phyloP scores from a whole-genome alignment of 352 stramenopile species.

The Vaucheria bursata region DNA sequence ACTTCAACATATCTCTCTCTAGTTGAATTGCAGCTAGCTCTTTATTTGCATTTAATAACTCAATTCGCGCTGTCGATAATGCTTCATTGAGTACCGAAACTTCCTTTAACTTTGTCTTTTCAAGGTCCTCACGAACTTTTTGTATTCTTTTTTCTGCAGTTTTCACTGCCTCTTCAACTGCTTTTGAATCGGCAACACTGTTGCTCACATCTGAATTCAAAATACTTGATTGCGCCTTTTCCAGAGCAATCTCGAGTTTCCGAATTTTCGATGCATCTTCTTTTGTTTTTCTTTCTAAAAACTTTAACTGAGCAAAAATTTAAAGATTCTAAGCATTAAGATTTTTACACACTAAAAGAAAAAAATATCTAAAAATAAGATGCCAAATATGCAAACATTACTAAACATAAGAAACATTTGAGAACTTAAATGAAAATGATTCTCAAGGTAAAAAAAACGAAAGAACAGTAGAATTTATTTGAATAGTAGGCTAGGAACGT shows the following conservation, averaged over 20 bases:
- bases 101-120: slow-evolving; percentile 6
- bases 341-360: too few species aligned
- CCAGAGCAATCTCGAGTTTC: neutral
- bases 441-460: too few species aligned
- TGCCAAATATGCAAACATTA: too few species aligned
- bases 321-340: too few species aligned
- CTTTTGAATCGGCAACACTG: too few species aligned
- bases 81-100: slow-evolving; percentile 33
- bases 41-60: neutral
- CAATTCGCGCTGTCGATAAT: slow-evolving; percentile 9
- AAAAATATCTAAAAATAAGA: too few species aligned
- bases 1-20: neutral
- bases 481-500: too few species aligned
- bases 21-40: slow-evolving; percentile 11
- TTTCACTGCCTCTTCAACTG: slow-evolving; percentile 1
- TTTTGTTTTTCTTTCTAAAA: slow-evolving; percentile 43
- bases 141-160: slow-evolving; percentile 46
- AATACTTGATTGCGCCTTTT: slow-evolving; percentile 20
- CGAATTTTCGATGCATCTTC: slow-evolving; percentile 37
- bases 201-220: neutral
- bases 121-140: slow-evolving; percentile 17
- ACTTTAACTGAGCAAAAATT: too few species aligned
- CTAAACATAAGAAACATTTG: too few species aligned
- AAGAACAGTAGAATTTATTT: too few species aligned
- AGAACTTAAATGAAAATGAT: too few species aligned